Base-by-base conservation (phyloP, 805 yeast species). In the Kluyveromyces lactis region DNA sequence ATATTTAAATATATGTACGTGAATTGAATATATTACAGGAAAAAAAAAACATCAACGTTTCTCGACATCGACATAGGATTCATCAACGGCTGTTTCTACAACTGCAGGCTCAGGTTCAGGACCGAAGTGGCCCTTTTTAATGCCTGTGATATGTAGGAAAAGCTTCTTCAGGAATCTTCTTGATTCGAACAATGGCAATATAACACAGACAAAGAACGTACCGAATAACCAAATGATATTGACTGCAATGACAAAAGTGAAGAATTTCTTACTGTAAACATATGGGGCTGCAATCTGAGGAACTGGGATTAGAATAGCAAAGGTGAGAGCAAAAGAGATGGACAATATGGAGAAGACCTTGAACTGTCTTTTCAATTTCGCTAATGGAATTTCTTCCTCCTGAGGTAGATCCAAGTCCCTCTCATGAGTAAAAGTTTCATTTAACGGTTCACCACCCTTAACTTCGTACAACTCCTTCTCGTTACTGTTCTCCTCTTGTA, bases 181-280 rank as follows among this genome's bases (percentile, higher is more conserved):
- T 4, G 62, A 42, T 38, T 61, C 66, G 11, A 51, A 49, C 2
- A 60, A 17, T 8, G 67, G 67, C 35, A 51, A 48, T 16, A 62
- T 42, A 24, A 63, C 54, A 31, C 59, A 62, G 15, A 54, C 51
- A 15, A 46, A 42, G 42, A 65, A 61, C 4, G 67, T 51, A n/a
- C 38, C 46, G 41, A 64, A 60, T 26, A 64, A 38, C 68, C 70
- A 64, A 13, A 59, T 49, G 18, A 55, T 55, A 46, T 60, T 55
- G 6, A 59, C 50, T 8, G 55, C 57, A 11, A 62, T 57, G 33
- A 54, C 46, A 19, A 55, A 58, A 3, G 63, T 56, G 31, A 63
- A 48, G 43, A 64, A 64, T n/a, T 49, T 49, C 13, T 52, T 48
- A 4, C 60, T 49, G 45, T 56, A 65, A 1, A 61, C 57, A 41